These are phyloP conservation scores for Fraxinus floribunda DNA, from an alignment of 305 asterid species.

Conservation along the genomic window DNA sequence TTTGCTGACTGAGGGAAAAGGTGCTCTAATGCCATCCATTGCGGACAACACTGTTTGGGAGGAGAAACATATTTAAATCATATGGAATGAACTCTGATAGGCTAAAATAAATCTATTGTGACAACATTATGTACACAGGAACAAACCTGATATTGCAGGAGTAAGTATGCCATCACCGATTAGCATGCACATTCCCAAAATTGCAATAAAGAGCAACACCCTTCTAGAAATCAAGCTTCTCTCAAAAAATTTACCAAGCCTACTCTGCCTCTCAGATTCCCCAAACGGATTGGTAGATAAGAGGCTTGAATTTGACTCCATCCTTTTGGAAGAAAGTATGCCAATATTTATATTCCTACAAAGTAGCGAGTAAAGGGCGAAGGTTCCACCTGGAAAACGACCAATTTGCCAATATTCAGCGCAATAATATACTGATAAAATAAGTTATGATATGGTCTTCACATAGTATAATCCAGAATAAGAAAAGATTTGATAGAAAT, in stretches of 20 bases:
- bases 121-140: background rate
- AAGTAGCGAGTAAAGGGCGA: slow-evolving; percentile 46
- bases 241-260: slow-evolving; percentile 41
- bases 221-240: slow-evolving; percentile 44
- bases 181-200: slow-evolving; percentile 50
- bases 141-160: slow-evolving; percentile 50
- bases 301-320: slow-evolving; percentile 16
- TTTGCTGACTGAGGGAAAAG: slow-evolving; percentile 36
- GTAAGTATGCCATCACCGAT: slow-evolving; percentile 53
- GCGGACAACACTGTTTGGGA: slow-evolving; percentile 41
- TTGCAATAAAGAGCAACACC: slow-evolving; percentile 44
- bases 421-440: background rate
- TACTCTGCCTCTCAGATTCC: slow-evolving; percentile 26
- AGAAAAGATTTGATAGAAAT: background rate
- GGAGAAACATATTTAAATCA: background rate
- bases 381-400: slow-evolving; percentile 38
- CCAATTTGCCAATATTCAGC: background rate
- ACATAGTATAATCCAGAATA: background rate
- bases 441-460: background rate
- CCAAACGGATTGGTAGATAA: slow-evolving; percentile 2
- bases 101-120: background rate
- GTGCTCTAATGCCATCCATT: slow-evolving; percentile 45
- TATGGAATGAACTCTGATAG: background rate
- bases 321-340: slow-evolving; percentile 32
- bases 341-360: slow-evolving; percentile 45